These are phyloP conservation scores for Colletotrichum tropicicola DNA, from an alignment of 2,329 filamentous ascomycete species.

Conservation along the genomic window DNA sequence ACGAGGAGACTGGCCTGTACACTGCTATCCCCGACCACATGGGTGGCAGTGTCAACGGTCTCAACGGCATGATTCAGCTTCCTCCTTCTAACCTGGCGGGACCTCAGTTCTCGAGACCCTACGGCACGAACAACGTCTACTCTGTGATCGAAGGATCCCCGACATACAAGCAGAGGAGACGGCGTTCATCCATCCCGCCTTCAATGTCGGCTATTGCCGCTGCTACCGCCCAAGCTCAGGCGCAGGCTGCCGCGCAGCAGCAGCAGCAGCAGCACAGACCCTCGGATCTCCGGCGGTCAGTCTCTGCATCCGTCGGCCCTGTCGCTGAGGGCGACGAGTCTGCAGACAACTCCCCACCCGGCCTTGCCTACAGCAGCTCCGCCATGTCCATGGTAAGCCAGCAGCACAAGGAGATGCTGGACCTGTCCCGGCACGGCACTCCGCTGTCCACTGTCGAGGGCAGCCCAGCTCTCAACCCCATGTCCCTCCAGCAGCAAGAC, in stretches of 20 bases:
- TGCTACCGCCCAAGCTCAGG: conserved; percentile 64
- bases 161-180: conserved; percentile 96
- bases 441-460: conserved; percentile 86
- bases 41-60: conserved; percentile 74
- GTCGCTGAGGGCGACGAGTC: conserved; percentile 83
- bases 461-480: conserved; percentile 77
- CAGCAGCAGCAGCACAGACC: conserved; percentile 67
- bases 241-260: conserved; percentile 50
- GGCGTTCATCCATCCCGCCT: conserved; percentile 91
- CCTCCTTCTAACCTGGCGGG: conserved; percentile 86
- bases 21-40: conserved; percentile 92
- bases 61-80: conserved; percentile 91
- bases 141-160: conserved; percentile 97
- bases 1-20: conserved; percentile 96
- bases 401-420: conserved; percentile 82
- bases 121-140: conserved; percentile 82
- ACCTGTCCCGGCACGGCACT: conserved; percentile 91
- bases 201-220: conserved; percentile 75
- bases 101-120: conserved; percentile 80
- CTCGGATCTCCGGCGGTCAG: conserved; percentile 89
- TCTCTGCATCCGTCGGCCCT: conserved; percentile 87
- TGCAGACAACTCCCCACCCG: conserved; percentile 81
- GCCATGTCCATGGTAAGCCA: conserved; percentile 69
- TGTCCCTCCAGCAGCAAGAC: conserved; percentile 74
- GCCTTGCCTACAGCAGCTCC: conserved; percentile 76